Evolutionary conservation across 257 asterid genomes (phyloP), one percentile per base, ranked within the genome.

Genomic region (Eustoma russellianum): DNA sequence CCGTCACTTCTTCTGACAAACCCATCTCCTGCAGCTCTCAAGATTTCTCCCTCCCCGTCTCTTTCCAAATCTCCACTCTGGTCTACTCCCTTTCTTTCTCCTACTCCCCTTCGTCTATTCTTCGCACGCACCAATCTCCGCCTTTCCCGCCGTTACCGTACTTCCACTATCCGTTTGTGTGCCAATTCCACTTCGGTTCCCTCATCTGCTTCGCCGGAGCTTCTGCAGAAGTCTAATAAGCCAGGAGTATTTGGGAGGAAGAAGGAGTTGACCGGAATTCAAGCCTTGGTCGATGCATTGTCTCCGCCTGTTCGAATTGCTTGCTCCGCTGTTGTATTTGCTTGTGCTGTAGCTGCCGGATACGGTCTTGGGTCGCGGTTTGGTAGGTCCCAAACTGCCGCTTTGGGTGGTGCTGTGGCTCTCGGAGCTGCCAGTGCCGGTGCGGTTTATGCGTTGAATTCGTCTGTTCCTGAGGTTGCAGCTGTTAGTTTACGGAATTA

Each of bases 361-460:
- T 92, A 85, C 41, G 94, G 97, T 0, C 74, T 88, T 5, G 98
- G 97, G 52, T 60, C 75, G 6, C 69, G 87, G 63, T 66, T 92
- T 18, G 95, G 95, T 40, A 92, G 94, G 61, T 81, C 88, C 7
- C 70, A 81, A 2, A 85, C 81, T 74, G 84, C 66, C 35, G 91
- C 74, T 8, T 8, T 92, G 3, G 94, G 88, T 68, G 98, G 97
- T 46, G 98, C 97, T 12, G 82, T 75, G 52, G 93, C 68, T 50
- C 64, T 78, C 14, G 98, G 98, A 1, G 95, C 78, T 40, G 94
- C 88, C 41, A 95, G 95, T 13, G 95, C 88, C 8, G 97, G 94
- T 6, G 88, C 82, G 10, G 97, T 85, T 13, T 92, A 85, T 41
- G 94, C 94, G 9, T 41, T 92, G 79, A 83, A 81, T 74, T 72